A percentile compares a stretch with the other conserved stretches of the same genome.
Evolutionary conservation across 202 grass and related monocot genomes (phyloP).

Genomic region (Brachypodium distachyon): DNA sequence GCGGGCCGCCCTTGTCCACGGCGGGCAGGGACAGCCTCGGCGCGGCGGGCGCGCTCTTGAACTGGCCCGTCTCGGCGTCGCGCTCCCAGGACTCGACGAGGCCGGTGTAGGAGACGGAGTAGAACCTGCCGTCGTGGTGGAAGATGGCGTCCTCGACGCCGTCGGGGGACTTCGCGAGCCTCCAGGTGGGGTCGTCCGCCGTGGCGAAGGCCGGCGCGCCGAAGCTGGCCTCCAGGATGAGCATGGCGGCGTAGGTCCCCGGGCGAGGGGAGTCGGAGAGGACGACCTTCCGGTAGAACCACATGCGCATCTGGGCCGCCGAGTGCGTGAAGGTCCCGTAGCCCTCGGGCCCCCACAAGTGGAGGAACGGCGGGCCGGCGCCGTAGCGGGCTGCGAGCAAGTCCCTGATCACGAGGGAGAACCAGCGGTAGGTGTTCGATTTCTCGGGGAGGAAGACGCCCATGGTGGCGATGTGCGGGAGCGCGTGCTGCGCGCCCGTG

Average conservation of each 20-base stretch:
- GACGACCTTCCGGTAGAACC: slow-evolving; percentile 1
- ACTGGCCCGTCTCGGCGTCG: background rate
- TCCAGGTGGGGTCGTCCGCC: background rate
- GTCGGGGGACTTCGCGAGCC: background rate
- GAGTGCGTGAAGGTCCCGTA: background rate
- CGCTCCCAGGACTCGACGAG: background rate
- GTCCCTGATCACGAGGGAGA: background rate
- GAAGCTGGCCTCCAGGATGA: background rate
- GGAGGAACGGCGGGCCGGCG: background rate
- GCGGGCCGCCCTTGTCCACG: background rate
- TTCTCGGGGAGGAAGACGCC: background rate
- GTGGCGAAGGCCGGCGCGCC: background rate
- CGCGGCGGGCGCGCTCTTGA: background rate
- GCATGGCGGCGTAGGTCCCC: background rate
- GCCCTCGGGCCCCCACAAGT: background rate
- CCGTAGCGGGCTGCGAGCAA: background rate
- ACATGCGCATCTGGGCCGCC: background rate
- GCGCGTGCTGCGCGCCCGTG: background rate
- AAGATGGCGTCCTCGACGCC: slow-evolving; percentile 15
- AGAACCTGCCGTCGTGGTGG: background rate
- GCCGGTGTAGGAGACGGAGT: slow-evolving; percentile 12
- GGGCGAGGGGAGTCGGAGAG: background rate
- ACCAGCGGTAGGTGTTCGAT: background rate
- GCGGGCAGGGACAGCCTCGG: background rate
- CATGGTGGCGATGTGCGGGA: background rate